Evolutionary conservation across 2,329 filamentous ascomycete genomes (phyloP).

Genomic region (Emmonsiellopsis sp.): DNA sequence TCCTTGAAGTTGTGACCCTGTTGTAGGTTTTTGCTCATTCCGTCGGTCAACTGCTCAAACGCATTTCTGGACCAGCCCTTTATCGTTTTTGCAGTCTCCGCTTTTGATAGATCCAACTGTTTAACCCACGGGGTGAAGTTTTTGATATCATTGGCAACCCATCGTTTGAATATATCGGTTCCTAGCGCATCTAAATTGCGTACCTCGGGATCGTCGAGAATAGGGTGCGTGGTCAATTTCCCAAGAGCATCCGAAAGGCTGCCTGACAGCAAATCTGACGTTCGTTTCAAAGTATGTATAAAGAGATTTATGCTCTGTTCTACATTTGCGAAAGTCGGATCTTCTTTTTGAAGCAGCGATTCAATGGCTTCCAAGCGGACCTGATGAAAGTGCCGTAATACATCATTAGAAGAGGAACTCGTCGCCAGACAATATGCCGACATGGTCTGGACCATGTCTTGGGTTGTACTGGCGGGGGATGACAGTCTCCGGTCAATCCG

Average conservation of each 20-base stretch:
- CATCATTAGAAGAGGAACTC: conserved; percentile 70
- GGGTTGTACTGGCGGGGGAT: conserved; percentile 33
- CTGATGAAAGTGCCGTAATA: conserved; percentile 67
- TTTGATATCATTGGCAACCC: conserved; percentile 74
- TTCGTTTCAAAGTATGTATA: conserved; percentile 65
- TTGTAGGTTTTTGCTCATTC: conserved; percentile 52
- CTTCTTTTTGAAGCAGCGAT: conserved; percentile 48
- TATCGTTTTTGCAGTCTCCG: conserved; percentile 52
- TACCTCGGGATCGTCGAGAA: conserved; percentile 65
- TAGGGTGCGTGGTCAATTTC: conserved; percentile 57
- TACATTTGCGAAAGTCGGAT: conserved; percentile 44
- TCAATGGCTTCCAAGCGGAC: conserved; percentile 62
- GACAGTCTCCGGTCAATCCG: conserved; percentile 50
- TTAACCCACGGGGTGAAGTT: conserved; percentile 83
- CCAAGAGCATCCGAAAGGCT: conserved; percentile 61
- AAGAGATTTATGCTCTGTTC: conserved; percentile 63
- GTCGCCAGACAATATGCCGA: conserved; percentile 75
- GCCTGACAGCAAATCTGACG: conserved; percentile 65
- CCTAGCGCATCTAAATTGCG: conserved; percentile 59
- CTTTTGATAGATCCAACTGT: conserved; percentile 62
- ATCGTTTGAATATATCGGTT: conserved; percentile 67
- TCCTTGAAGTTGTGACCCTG: conserved; percentile 57
- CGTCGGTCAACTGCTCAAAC: conserved; percentile 51
- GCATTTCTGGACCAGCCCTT: conserved; percentile 56
- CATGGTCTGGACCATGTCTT: conserved; percentile 59